These are phyloP conservation scores for Candida ficus DNA, from an alignment of 805 yeast genomes.

Conservation along the genomic window DNA sequence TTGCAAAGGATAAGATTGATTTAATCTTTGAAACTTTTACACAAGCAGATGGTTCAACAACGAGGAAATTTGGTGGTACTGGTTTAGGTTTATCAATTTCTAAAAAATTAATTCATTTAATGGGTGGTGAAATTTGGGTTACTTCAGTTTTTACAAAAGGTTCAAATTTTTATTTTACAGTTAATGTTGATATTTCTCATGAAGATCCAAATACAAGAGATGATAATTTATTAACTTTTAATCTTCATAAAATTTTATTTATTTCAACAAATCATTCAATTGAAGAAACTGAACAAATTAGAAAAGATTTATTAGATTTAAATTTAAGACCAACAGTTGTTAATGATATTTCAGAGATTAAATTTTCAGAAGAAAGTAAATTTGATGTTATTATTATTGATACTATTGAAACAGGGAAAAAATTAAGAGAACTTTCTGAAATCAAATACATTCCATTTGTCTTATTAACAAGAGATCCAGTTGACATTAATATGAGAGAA, in stretches of 20 bases:
- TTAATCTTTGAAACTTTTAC: conserved; percentile 86
- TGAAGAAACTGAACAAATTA: conserved; percentile 46
- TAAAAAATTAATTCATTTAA: conserved; percentile 76
- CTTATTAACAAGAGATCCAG: conserved; percentile 66
- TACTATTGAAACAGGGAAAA: conserved; percentile 67
- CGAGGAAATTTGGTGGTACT: conserved; percentile 90
- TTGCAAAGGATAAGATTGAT: conserved; percentile 77
- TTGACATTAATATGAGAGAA: conserved; percentile 71
- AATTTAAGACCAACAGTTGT: conserved; percentile 61
- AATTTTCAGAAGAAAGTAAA: conserved; percentile 43
- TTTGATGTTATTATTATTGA: conserved; percentile 83
- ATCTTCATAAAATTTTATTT: conserved; percentile 63
- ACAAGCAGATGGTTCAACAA: conserved; percentile 92
- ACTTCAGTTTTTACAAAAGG: conserved; percentile 76
- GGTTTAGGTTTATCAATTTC: conserved; percentile 88
- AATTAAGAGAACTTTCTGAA: conserved; percentile 63
- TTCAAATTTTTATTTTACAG: conserved; percentile 77
- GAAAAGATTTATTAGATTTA: conserved; percentile 44
- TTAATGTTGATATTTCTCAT: conserved; percentile 69
- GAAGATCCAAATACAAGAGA: conserved; percentile 55
- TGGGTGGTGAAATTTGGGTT: conserved; percentile 96
- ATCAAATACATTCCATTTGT: conserved; percentile 85
- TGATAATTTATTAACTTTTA: conserved; percentile 68
- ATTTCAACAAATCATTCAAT: conserved; percentile 59
- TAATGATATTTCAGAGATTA: conserved; percentile 50